Percentiles rank a stretch among this genome's conserved stretches.
phyloP scores from a whole-genome alignment of 2,329 filamentous ascomycete genomes.

The Talaromyces sp. region DNA sequence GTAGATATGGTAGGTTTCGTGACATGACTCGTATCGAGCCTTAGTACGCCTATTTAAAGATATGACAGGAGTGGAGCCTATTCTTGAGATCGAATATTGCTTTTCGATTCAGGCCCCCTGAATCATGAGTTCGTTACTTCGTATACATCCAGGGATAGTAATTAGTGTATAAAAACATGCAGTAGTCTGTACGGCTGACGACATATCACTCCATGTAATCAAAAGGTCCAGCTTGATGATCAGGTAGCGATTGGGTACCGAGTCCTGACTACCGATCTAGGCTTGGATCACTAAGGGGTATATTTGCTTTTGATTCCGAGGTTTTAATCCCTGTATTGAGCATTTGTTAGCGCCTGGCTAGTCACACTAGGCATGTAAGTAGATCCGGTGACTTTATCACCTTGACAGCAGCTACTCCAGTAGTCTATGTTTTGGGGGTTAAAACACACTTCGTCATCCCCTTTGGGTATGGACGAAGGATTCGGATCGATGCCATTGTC shows the following conservation, averaged over 20 bases:
- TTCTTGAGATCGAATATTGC: neutral
- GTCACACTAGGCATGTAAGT: neutral
- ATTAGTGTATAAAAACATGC: neutral
- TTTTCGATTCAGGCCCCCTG: neutral
- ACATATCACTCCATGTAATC: neutral
- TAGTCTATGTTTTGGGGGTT: neutral
- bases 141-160: neutral
- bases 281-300: neutral
- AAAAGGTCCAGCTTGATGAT: neutral
- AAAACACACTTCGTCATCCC: neutral
- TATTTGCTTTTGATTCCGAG: neutral
- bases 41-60: neutral
- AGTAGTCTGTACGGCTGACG: neutral
- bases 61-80: conserved; percentile 5
- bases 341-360: no score
- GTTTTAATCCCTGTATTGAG: neutral
- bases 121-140: neutral
- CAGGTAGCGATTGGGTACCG: neutral
- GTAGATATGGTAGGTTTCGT: neutral
- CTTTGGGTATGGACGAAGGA: neutral
- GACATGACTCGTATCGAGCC: neutral
- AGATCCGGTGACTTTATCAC: neutral
- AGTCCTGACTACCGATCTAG: neutral
- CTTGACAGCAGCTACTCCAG: neutral
- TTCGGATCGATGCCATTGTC: neutral